Evolutionary conservation across 257 asterid genomes (phyloP).

Genomic region (Solanum microdontum): DNA sequence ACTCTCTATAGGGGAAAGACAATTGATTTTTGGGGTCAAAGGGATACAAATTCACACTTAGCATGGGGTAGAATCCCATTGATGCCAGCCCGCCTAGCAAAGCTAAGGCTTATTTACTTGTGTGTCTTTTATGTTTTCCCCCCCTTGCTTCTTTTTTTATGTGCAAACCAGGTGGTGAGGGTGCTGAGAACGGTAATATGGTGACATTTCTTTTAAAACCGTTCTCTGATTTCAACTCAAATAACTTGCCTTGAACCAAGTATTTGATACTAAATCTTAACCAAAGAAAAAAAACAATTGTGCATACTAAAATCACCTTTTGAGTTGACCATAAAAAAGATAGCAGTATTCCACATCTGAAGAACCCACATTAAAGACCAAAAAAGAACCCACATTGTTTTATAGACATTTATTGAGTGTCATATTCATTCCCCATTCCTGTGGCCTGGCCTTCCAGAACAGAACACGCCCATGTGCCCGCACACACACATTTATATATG

Average conservation of each 20-base stretch:
- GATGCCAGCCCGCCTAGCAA: background rate
- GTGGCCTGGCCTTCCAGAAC: background rate
- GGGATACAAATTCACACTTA: background rate
- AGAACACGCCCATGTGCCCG: background rate
- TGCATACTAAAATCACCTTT: background rate
- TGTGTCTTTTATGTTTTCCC: background rate
- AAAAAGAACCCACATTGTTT: background rate
- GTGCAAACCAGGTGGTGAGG: background rate
- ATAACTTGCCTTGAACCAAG: background rate
- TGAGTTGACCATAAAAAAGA: background rate
- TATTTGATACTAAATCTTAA: background rate
- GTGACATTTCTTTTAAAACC: background rate
- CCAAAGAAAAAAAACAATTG: background rate
- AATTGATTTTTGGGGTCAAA: background rate
- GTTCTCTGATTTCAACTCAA: background rate
- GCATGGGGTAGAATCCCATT: background rate
- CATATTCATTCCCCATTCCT: background rate
- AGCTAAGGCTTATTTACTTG: background rate
- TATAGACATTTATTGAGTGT: background rate
- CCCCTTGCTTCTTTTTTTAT: background rate
- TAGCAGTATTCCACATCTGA: background rate
- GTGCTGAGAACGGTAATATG: background rate
- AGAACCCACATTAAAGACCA: background rate
- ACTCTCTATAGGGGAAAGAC: background rate
- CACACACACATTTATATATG: background rate